phyloP scores from a whole-genome alignment of 768 basidiomycete species.

The Kwoniella newhampshirensis region DNA sequence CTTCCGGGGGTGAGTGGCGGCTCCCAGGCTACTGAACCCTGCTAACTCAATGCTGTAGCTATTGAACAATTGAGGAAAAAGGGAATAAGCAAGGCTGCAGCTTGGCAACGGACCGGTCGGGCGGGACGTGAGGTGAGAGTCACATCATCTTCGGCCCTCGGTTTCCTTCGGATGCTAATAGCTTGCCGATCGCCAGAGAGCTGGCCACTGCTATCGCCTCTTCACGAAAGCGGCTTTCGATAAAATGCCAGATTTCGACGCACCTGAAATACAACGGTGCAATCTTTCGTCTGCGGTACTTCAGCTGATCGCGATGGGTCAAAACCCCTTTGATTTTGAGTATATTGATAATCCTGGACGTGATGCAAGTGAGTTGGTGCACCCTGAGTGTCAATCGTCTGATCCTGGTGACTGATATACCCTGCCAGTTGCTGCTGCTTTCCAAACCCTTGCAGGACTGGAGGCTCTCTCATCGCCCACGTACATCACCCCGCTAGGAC shows the following conservation, averaged over 20 bases:
- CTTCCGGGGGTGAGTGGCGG: conserved; percentile 63
- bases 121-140: conserved; percentile 91
- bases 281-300: conserved; percentile 79
- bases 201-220: conserved; percentile 83
- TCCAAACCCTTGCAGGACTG: conserved; percentile 66
- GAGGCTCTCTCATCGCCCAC: conserved; percentile 71
- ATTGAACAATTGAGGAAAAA: conserved; percentile 82
- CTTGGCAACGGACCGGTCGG: conserved; percentile 82
- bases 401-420: conserved; percentile 58
- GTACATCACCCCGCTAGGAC: conserved; percentile 69
- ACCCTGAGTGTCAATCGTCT: too few relatives aligned
- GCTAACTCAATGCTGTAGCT: conserved; percentile 57
- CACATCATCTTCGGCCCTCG: too few relatives aligned
- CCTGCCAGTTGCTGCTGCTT: conserved; percentile 49
- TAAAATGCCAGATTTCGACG: conserved; percentile 64
- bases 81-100: conserved; percentile 84
- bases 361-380: conserved; percentile 64
- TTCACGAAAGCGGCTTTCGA: conserved; percentile 82
- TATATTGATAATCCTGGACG: conserved; percentile 84
- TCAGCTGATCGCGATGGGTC: conserved; percentile 78
- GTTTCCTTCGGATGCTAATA: too few relatives aligned
- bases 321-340: conserved; percentile 75
- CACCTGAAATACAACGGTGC: conserved; percentile 88
- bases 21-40: neutral
- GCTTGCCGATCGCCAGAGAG: too few relatives aligned